A percentile compares a stretch with the other conserved stretches of the same genome.
These are phyloP conservation scores for Leishmania tarentolae DNA, from an alignment of 208 protist species.

Conservation along the genomic window DNA sequence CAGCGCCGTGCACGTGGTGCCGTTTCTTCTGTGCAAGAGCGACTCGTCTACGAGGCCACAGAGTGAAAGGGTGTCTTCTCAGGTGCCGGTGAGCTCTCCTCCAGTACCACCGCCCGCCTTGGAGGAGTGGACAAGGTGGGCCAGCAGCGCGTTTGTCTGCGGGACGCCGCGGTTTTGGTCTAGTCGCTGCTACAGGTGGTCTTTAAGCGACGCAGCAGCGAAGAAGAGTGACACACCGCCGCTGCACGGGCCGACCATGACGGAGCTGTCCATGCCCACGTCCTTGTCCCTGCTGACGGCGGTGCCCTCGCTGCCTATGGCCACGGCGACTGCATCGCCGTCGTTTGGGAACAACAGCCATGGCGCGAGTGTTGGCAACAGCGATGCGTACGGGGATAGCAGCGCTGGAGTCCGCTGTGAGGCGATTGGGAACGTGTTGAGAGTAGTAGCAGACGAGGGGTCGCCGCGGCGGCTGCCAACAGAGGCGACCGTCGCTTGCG, in stretches of 20 bases:
- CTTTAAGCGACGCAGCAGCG: constrained; percentile 1
- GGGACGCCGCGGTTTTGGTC: constrained; percentile 42
- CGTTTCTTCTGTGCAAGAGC: constrained; percentile 29
- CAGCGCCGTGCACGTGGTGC: constrained; percentile 39
- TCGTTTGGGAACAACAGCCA: constrained; percentile 20
- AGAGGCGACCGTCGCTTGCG: constrained; percentile 1
- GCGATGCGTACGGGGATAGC: background rate
- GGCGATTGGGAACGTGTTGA: constrained; percentile 23
- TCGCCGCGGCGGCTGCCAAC: constrained; percentile 14
- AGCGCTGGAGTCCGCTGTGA: constrained; percentile 26
- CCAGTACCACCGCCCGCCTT: constrained; percentile 1
- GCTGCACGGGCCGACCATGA: constrained; percentile 22
- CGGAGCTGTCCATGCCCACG: background rate
- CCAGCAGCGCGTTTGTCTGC: constrained; percentile 28
- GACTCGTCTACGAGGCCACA: background rate
- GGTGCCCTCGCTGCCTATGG: constrained; percentile 16
- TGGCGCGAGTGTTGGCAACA: background rate
- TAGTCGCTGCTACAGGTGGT: constrained; percentile 13
- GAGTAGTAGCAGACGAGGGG: constrained; percentile 13
- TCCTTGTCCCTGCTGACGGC: background rate
- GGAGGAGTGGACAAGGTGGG: background rate
- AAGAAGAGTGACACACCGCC: constrained; percentile 6
- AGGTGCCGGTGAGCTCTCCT: background rate
- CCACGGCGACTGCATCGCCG: constrained; percentile 24
- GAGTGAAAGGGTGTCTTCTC: background rate